Evolutionary conservation across 2,329 filamentous ascomycete genomes (phyloP).

Genomic region (Botrytis cinerea): DNA sequence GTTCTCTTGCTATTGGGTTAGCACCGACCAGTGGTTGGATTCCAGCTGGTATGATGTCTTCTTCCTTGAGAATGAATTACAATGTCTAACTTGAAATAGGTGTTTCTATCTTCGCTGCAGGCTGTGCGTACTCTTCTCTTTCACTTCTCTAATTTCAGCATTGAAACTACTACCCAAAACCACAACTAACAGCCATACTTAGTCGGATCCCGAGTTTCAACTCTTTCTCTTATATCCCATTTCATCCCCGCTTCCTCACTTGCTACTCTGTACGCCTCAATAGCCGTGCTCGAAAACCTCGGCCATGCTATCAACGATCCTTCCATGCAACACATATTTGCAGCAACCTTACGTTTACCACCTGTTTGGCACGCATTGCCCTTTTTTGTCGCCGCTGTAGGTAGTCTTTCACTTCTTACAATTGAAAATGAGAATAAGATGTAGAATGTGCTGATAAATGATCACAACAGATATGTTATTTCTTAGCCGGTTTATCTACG

Average conservation of each 20-base stretch:
- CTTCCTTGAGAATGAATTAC: not conserved
- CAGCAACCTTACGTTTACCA: conserved; percentile 32
- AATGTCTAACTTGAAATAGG: conserved; percentile 26
- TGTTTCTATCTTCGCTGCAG: conserved; percentile 38
- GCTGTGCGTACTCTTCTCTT: conserved; percentile 37
- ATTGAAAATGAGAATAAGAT: not conserved
- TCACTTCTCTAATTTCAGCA: conserved; percentile 19
- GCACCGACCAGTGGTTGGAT: conserved; percentile 29
- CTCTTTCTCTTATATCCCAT: conserved; percentile 37
- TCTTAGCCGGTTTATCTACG: conserved; percentile 10
- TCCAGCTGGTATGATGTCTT: conserved; percentile 32
- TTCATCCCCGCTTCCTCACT: conserved; percentile 34
- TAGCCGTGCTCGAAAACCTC: conserved; percentile 39
- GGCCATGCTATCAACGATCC: conserved; percentile 40
- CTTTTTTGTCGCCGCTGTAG: conserved; percentile 40
- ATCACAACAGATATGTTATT: conserved; percentile 15
- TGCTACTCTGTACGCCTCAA: conserved; percentile 38
- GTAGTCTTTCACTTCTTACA: conserved; percentile 17
- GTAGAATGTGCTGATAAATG: not conserved
- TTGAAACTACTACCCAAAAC: conserved; percentile 28
- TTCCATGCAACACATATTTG: conserved; percentile 38
- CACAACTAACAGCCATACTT: not conserved
- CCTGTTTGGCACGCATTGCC: conserved; percentile 37
- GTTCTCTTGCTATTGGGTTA: conserved; percentile 35
- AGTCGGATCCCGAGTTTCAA: conserved; percentile 39